Evolutionary conservation across 1,284 basidiomycete species (phyloP), one percentile per base, ranked within the genome.

Genomic region (Ceratorhiza oryzae-sativae): DNA sequence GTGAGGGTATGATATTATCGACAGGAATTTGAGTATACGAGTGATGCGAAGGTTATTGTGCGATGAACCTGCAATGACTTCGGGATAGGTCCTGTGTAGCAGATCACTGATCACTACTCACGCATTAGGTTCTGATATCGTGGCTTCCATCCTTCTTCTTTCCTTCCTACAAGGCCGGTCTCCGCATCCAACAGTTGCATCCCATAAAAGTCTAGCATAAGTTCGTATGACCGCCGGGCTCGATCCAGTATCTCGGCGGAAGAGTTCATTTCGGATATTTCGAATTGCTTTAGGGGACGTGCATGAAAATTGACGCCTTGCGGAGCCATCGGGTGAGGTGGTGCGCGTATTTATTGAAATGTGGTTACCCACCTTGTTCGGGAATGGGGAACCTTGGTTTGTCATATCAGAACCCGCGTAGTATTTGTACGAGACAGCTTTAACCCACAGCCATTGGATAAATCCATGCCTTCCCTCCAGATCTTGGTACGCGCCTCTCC

Each of bases 21-120:
- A 90, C 36, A 92, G 80, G 75, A 86, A 89, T 79, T 93, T 92
- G 76, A 93, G 81, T 74, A 93, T 90, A 23, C 91, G 88, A 56
- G 90, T 89, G 74, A 92, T 87, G 42, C 91, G 88, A 72, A 92
- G 85, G 79, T 92, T 86, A 80, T 93, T 93, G 80, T 93, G 90
- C 5, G 86, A 80, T 36, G 86, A 85, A 55, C 83, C 89, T 90
- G 76, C 13, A 39, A 71, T 59, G 71, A 27, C 42, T 53, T 30
- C 56, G 55, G 34, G 3, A 36, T 59, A n/a, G 42, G 34, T 20
- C 36, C 1, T 23, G 32, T 41, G 3, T 9, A 27, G 25, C 34
- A 27, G 15, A n/a, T 55, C 15, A 30, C 27, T 34, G 20, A 62
- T 70, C 55, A 34, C 25, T 45, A 87, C 88, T 84, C 77, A 90